Percentiles rank a stretch among this genome's conserved stretches.
Conservation (phyloP, 345 rosid species). For the Tarenaya hassleriana region DNA sequence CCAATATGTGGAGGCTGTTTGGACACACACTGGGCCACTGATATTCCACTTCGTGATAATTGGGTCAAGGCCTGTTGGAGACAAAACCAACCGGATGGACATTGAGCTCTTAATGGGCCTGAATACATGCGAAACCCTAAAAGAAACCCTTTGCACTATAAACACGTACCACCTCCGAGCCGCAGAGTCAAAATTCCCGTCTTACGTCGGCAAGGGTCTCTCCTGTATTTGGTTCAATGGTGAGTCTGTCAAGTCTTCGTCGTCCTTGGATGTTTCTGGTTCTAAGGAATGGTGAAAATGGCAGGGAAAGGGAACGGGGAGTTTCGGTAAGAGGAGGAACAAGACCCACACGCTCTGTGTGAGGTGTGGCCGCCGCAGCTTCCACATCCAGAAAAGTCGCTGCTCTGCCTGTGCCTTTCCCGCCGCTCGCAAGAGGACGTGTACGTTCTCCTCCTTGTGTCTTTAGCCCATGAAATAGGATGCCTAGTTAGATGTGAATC, state of each 20-base stretch:
- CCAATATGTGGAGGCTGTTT: background rate
- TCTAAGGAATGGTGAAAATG: constrained; percentile 10
- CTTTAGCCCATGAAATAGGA: background rate
- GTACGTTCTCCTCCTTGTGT: constrained; percentile 27
- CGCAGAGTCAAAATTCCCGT: no score
- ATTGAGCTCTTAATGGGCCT: no score
- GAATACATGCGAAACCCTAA: no score
- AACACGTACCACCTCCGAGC: no score
- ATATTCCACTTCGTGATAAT: background rate
- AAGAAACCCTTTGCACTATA: no score
- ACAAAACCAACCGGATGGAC: no score
- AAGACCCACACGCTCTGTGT: constrained; percentile 93
- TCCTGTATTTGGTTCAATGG: no score
- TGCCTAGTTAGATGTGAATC: no score
- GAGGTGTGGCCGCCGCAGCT: constrained; percentile 90
- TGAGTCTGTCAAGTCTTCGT: no score
- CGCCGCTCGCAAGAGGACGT: constrained; percentile 78
- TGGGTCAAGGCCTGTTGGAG: no score
- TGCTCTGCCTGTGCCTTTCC: constrained; percentile 85
- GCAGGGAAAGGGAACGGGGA: constrained; percentile 90
- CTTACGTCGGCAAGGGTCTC: no score
- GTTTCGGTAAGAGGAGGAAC: constrained; percentile 94
- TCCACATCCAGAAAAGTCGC: constrained; percentile 93
- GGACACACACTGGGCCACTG: background rate
- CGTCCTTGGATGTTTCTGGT: no score